These are phyloP conservation scores for Daldinia childiae DNA, from an alignment of 495 filamentous ascomycete species.

Conservation along the genomic window DNA sequence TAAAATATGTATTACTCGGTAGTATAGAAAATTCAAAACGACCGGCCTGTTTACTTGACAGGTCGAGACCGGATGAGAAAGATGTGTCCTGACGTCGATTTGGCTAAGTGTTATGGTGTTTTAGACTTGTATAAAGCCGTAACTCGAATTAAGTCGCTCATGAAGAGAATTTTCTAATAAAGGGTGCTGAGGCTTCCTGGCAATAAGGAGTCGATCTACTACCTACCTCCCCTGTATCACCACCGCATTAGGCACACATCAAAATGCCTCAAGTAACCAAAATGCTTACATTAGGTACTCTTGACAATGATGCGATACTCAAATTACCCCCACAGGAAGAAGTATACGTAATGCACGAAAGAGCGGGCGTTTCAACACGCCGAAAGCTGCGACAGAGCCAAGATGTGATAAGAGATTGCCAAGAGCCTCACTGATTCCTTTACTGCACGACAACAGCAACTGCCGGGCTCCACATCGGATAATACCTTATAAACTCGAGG, in stretches of 20 bases:
- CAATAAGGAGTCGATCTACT: no score
- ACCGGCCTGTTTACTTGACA: constrained; percentile 28
- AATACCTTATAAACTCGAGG: background rate
- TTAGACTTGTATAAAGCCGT: no score
- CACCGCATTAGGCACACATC: no score
- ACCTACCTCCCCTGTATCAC: no score
- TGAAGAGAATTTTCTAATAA: no score
- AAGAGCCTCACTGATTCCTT: constrained; percentile 27
- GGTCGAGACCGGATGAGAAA: constrained; percentile 31
- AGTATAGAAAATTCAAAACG: constrained; percentile 35
- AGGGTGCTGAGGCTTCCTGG: no score
- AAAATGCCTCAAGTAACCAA: no score
- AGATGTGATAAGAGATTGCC: constrained; percentile 30
- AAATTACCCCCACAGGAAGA: background rate
- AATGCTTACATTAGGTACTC: no score
- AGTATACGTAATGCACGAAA: constrained; percentile 12
- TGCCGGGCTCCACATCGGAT: constrained; percentile 21
- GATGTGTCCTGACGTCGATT: background rate
- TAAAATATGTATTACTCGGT: constrained; percentile 30
- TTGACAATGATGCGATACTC: no score
- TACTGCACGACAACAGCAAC: constrained; percentile 1
- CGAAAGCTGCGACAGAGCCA: constrained; percentile 35
- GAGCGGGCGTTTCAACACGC: constrained; percentile 28
- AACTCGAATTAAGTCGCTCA: no score
- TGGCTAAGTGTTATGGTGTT: no score